Evolutionary conservation across 371 early-diverging fungal species (phyloP), one percentile per base, ranked within the genome.

Genomic region (Mucor ambiguus): DNA sequence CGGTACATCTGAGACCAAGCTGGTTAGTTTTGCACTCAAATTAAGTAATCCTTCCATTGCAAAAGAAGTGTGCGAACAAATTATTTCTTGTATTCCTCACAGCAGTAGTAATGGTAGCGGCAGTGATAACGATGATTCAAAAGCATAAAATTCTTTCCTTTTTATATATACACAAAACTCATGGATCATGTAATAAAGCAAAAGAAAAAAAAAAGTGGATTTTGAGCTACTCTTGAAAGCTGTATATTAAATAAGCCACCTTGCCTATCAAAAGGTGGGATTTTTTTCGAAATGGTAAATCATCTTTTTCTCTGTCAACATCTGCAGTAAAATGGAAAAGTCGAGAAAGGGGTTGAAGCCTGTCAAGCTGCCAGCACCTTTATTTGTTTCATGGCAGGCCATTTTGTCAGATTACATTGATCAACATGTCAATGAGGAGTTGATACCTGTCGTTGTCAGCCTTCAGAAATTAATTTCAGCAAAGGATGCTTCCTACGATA

Each of bases 1-100:
- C 4, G 78, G 71, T 8, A 60, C 64, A 24, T 48, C 20, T 4
- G 79, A 79, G 12, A 76, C 73, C 24, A 69, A 70, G 20, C 72
- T 85, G 0, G 64, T 80, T 18, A 85, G 74, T 29, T 88, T 75
- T 74, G 86, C 85, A 2, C 67, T 88, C 1, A 77, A 64, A 65
- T 71, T 78, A 65, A 65, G 59, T 10, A 62, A 67, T 55, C 43
- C 70, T 32, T 9, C 33, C 26, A 22, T 63, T 35, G 74, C 74
- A 22, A 43, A 67, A 32, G 70, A 70, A 38, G 44, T 67, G 1
- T 69, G 49, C 54, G 59, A 73, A 10, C 52, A 64, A n/a, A 73
- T 73, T 28, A 64, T 16, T 24, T 20, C 56, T 26, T 64, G 63
- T 55, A 56, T 73, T 48, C 74, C 74, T 57, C 18, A 28, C 11